These are phyloP conservation scores for Malus sieversii DNA, from an alignment of 306 rosid species.

Conservation along the genomic window DNA sequence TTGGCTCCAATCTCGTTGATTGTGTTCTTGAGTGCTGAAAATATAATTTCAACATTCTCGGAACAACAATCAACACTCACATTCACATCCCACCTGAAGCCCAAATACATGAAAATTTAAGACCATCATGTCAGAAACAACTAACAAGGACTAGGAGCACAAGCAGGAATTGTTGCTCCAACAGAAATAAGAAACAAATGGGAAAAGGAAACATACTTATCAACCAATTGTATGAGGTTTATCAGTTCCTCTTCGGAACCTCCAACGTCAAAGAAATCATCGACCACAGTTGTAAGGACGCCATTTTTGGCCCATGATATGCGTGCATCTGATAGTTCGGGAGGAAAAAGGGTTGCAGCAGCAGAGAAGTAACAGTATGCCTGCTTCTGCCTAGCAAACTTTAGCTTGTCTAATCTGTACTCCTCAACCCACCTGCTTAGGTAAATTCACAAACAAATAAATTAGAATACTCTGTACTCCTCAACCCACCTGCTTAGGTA, in stretches of 20 bases:
- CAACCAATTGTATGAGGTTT: conserved; percentile 61
- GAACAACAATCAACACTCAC: conserved; percentile 44
- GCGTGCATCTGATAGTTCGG: conserved; percentile 69
- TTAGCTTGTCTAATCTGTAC: conserved; percentile 57
- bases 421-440: conserved; percentile 62
- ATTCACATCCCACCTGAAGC: conserved; percentile 76
- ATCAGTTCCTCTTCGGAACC: conserved; percentile 58
- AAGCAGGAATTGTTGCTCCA: background rate
- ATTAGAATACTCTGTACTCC: conserved; percentile 11
- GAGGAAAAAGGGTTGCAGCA: conserved; percentile 52
- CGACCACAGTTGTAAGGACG: conserved; percentile 71
- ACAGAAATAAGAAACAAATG: conserved; percentile 7
- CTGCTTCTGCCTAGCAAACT: conserved; percentile 72
- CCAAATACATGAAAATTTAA: background rate
- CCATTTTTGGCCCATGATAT: conserved; percentile 75
- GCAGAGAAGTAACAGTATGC: conserved; percentile 66
- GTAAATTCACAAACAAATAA: background rate
- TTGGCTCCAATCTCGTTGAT: conserved; percentile 57
- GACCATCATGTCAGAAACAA: background rate
- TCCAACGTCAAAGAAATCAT: conserved; percentile 79
- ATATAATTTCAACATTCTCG: conserved; percentile 63
- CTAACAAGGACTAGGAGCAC: background rate
- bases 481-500: conserved; percentile 53
- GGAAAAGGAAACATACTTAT: conserved; percentile 42
- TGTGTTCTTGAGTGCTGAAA: conserved; percentile 47